Base-by-base conservation (phyloP, 352 stramenopile species). In the Phytophthora citricola region DNA sequence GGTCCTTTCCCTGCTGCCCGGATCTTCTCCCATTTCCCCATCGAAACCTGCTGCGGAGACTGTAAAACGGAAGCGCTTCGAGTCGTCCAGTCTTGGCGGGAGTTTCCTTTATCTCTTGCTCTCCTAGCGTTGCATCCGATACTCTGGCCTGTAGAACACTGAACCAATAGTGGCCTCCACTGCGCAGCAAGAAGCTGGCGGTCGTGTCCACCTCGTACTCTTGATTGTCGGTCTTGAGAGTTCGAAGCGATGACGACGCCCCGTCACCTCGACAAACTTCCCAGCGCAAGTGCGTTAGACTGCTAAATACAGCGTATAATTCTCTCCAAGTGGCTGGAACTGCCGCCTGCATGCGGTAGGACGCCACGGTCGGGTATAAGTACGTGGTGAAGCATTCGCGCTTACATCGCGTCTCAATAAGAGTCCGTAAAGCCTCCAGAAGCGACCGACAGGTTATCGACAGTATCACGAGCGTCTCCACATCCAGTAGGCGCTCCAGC, bases 161-260 rank as follows among this genome's bases (percentile, higher is more conserved):
- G 60, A 93, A 93, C 81, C 79, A 90, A 31, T 93, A 93, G 48
- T 93, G 85, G 0, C 85, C 85, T 12, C 85, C 85, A 57, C 84
- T 91, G 49, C 78, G 69, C 0, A 92, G 24, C 14, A 92, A 43
- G 47, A 81, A 89, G 8, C 59, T 63, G 22, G 51, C 55, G 14
- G 69, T 72, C 1, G 59, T 40, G 31, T 92, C 83, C 1, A 61
- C 43, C 34, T 65, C 67, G 66, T 92, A 92, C 68, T 92, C 84
- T 29, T 91, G 82, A 39, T 87, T 89, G 50, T 92, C 84, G 0
- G 80, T 85, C 51, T 89, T 88, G 12, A 93, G 63, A 5, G 79
- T 73, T 0, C 85, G 73, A 51, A 93, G 47, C 0, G 79, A 82
- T 4, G 80, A 83, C 48, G 80, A 84, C 15, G 75, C 73, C 20